Base-by-base conservation (phyloP, 805 yeast genomes). In the Starmerella cellae region DNA sequence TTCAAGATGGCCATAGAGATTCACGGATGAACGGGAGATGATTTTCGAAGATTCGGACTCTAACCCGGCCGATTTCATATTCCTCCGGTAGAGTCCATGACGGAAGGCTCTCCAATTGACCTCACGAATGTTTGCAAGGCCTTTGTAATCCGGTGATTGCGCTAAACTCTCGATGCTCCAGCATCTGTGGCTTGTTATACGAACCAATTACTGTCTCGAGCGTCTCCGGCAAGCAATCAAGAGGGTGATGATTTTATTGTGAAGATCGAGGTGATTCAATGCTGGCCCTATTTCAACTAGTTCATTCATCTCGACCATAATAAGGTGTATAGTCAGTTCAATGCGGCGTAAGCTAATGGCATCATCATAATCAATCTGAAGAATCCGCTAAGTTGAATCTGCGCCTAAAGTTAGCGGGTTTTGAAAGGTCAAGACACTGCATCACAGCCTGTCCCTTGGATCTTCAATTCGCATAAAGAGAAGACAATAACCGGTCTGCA, bases 21-120 rank as follows among this genome's bases (percentile, higher is more conserved):
- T 73, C 67, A 1, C 87, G 79, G 23, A 91, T 65, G 5, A 82
- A 68, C 0, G 95, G 74, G 38, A 91, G 64, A 53, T 82, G 84
- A 1, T 95, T 95, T 9, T 82, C 74, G 41, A 91, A 64, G 47
- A 83, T 84, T 38, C 91, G 66, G 16, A 76, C 74, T 2, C 45
- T 39, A 16, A 49, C 20, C 0, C 30, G 18, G 22, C 24, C 18
- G 44, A 48, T 36, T 14, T 17, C 23, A 17, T 35, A 31, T 2
- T 29, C 13, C 22, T 41, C 43, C 11, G 20, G 39, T 5, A 46
- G 24, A 14, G 21, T 35, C 20, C 41, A 35, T 17, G 35, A 31
- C 8, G 30, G 38, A 16, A 46, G 17, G n/a, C 41, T 37, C 34
- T 43, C 43, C 14, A 43, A 19, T 23, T 31, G 23, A 46, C 39